Conservation (phyloP, 495 filamentous ascomycete species). For the Neurospora sp. region DNA sequence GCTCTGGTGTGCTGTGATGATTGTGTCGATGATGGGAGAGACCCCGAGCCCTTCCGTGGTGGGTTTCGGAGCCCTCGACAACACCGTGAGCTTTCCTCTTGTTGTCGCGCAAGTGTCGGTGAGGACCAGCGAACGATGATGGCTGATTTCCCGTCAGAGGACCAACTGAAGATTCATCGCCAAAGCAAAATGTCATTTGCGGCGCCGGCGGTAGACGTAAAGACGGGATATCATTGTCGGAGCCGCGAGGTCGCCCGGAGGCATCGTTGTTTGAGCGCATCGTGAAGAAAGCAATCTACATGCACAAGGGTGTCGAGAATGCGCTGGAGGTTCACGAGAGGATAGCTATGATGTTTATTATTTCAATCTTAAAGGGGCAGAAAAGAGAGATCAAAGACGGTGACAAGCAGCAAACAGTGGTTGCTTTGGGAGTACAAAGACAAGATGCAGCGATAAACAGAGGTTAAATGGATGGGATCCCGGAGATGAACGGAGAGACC, state of each 20-base stretch:
- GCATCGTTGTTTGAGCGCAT: conserved; percentile 16
- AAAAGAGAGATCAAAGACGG: neutral
- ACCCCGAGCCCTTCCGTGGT: neutral
- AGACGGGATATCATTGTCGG: conserved; percentile 17
- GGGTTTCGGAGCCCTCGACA: neutral
- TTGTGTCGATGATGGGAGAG: neutral
- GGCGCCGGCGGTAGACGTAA: conserved; percentile 20
- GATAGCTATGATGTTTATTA: neutral
- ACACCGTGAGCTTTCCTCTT: conserved; percentile 7
- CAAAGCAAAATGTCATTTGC: conserved; percentile 48
- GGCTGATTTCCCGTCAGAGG: conserved; percentile 23
- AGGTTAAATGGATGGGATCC: neutral
- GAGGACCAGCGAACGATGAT: conserved; percentile 12
- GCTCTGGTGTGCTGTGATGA: neutral
- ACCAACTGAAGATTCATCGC: conserved; percentile 43
- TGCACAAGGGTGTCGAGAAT: neutral
- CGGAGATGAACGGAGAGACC: neutral
- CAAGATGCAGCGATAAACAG: neutral
- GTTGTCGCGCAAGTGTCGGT: conserved; percentile 26
- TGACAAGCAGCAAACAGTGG: neutral
- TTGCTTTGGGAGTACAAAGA: neutral
- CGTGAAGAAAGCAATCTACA: neutral
- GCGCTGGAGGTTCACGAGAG: neutral
- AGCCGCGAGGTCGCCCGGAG: conserved; percentile 15
- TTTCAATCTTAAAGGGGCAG: neutral